Percentiles rank a stretch among this genome's conserved stretches.
Evolutionary conservation across 2,329 filamentous ascomycete genomes (phyloP).

Genomic region (Macrophomina pseudophaseolina): DNA sequence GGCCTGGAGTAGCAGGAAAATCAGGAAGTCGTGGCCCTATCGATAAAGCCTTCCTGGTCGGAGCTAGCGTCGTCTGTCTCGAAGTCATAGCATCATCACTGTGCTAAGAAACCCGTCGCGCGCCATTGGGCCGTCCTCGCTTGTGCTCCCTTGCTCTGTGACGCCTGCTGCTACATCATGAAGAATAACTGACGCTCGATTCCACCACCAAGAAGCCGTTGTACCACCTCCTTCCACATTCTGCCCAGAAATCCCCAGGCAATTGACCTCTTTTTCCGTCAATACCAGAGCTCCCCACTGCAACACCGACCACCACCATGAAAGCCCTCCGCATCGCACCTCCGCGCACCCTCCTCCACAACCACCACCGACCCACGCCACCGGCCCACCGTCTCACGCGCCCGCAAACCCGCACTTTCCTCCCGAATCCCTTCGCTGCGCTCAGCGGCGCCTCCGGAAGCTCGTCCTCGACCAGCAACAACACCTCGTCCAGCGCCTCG

Average conservation of each 20-base stretch:
- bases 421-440: slow-evolving; percentile 52
- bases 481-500: slow-evolving; percentile 37
- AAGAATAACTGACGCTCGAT: slow-evolving; percentile 12
- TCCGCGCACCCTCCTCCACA: neutral
- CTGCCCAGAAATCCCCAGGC: neutral
- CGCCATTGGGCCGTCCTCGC: slow-evolving; percentile 13
- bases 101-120: neutral
- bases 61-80: neutral
- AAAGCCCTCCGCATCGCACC: slow-evolving; percentile 41
- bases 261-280: neutral
- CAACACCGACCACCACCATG: slow-evolving; percentile 24
- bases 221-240: neutral
- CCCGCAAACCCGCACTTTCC: slow-evolving; percentile 48
- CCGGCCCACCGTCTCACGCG: slow-evolving; percentile 24
- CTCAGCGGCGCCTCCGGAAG: slow-evolving; percentile 36
- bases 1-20: neutral
- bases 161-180: slow-evolving; percentile 17
- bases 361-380: slow-evolving; percentile 13
- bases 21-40: slow-evolving; percentile 15
- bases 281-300: neutral
- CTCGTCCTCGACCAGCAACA: neutral
- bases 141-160: slow-evolving; percentile 1
- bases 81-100: slow-evolving; percentile 20
- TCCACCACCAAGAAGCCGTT: neutral
- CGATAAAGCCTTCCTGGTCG: slow-evolving; percentile 5